Evolutionary conservation across 805 yeast genomes (phyloP).

Genomic region (Barnettozyma wickerhamii): DNA sequence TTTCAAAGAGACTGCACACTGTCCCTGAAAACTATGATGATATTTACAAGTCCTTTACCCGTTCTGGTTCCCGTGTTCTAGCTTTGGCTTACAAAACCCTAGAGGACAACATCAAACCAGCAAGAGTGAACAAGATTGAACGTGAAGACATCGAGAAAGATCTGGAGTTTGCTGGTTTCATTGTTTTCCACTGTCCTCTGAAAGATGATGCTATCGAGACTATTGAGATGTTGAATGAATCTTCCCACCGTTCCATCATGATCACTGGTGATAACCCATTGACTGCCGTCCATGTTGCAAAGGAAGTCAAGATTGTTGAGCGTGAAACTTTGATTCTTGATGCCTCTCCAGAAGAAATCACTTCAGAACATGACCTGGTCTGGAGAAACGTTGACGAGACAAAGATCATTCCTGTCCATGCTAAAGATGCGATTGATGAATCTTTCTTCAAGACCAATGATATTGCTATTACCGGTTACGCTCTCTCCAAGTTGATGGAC

Average conservation of each 20-base stretch:
- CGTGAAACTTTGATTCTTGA: conserved; percentile 84
- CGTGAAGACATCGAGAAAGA: conserved; percentile 76
- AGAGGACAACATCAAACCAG: conserved; percentile 43
- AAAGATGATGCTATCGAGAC: conserved; percentile 90
- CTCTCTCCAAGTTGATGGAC: conserved; percentile 59
- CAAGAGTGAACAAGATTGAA: conserved; percentile 52
- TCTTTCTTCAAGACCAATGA: conserved; percentile 64
- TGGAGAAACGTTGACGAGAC: conserved; percentile 88
- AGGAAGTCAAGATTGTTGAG: conserved; percentile 83
- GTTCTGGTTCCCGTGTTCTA: conserved; percentile 93
- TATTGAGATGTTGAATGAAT: conserved; percentile 87
- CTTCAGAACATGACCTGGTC: conserved; percentile 54
- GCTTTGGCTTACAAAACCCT: conserved; percentile 87
- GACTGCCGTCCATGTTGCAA: conserved; percentile 97
- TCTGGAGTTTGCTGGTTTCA: conserved; percentile 82
- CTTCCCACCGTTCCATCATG: conserved; percentile 94
- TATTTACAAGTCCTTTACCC: conserved; percentile 82
- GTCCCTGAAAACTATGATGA: conserved; percentile 82
- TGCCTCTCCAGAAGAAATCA: conserved; percentile 69
- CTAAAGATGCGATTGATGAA: conserved; percentile 51
- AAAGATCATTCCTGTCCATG: conserved; percentile 59
- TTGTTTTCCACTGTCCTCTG: conserved; percentile 96
- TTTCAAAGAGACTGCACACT: conserved; percentile 64
- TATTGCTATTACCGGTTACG: conserved; percentile 91
- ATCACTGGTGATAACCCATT: conserved; percentile 98